phyloP scores from a whole-genome alignment of 345 rosid genomes.

The Acer saccharum region DNA sequence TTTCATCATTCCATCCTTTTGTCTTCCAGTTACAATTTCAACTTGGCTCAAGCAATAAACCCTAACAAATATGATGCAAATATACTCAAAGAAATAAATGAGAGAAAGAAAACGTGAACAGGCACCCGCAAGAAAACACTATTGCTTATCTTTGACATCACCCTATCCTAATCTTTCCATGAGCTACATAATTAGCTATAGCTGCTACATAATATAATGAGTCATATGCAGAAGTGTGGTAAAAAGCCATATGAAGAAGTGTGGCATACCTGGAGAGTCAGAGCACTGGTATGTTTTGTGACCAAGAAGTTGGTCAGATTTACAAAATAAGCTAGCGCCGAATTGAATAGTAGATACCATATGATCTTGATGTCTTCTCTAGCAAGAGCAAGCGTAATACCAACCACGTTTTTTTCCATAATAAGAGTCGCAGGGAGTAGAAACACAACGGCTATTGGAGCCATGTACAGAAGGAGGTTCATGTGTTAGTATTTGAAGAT shows the following conservation, averaged over 20 bases:
- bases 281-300: constrained; percentile 97
- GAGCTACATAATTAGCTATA: background rate
- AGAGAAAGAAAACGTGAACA: background rate
- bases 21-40: background rate
- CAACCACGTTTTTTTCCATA: constrained; percentile 95
- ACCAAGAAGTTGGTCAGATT: constrained; percentile 98
- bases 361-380: constrained; percentile 84
- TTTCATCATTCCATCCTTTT: background rate
- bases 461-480: constrained; percentile 98
- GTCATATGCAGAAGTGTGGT: too few species aligned
- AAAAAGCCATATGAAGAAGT: constrained; percentile 9
- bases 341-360: constrained; percentile 95
- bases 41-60: background rate
- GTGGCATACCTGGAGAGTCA: constrained; percentile 83
- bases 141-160: background rate
- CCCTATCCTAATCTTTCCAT: background rate
- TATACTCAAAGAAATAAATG: background rate
- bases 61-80: background rate
- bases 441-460: constrained; percentile 92
- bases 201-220: too few species aligned
- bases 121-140: background rate
- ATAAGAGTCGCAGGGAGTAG: constrained; percentile 92
- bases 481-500: too few species aligned
- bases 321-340: constrained; percentile 90
- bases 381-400: constrained; percentile 93